Base-by-base conservation (phyloP, 345 rosid species). In the Noccaea bulbosa region DNA sequence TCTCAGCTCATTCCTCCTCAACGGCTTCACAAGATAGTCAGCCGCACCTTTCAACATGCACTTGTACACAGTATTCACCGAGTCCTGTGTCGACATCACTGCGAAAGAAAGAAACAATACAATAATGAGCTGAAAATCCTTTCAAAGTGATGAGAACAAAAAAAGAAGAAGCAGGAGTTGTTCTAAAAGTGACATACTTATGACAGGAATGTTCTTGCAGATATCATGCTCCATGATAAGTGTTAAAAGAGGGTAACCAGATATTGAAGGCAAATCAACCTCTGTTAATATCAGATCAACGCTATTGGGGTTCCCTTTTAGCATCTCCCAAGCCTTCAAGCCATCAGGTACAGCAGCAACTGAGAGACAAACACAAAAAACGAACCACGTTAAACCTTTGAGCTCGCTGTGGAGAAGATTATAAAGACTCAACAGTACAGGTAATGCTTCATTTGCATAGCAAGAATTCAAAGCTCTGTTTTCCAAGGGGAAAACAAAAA, bases 21-120 rank as follows among this genome's bases (percentile, higher is more conserved):
- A 74, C 11, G 99, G 99, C 81, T 94, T 94, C 15, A 94, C 93
- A 53, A 94, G 96, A 81, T 89, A 94, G 73, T 94, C 97, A 15
- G 90, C 90, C 35, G 98, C 92, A 70, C 98, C 99, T 79, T 83
- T 89, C 85, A 86, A 69, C 96, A 94, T 89, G 71, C 99, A 94
- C 65, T 86, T 94, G 64, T 89, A 94, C 53, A 94, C 99, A 0
- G 91, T 85, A 74, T 86, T 81, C 51, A 91, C 77, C 20, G 97
- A 86, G 78, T 94, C 96, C 65, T 89, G 84, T 0, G 83, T 75
- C 15, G 99, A 94, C 99, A 94, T 94, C 99, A 94, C 99, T 94
- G 87, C 82, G 70, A 73, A 62, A 11, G 35, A 24, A 22, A 79
- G 30, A 53, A 15, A 27, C 49, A 33, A 60, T 2, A 63, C 6